A percentile compares a stretch with the other conserved stretches of the same genome.
phyloP scores from a whole-genome alignment of 306 rosid species.

The Fragaria nilgerrensis region DNA sequence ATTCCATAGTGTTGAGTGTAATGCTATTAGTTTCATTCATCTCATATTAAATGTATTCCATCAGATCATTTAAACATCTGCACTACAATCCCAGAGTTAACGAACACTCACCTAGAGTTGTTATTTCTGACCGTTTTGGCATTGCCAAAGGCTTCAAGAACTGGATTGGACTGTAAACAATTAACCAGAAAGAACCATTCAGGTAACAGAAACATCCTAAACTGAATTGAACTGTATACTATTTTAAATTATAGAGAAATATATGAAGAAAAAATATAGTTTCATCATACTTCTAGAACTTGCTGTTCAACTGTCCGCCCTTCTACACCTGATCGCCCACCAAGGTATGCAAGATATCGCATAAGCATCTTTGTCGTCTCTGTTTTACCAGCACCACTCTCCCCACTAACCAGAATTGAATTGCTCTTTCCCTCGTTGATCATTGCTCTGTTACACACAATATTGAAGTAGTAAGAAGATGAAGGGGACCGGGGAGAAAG shows the following conservation, averaged over 20 bases:
- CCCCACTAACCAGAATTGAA: slow-evolving; percentile 98
- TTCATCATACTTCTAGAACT: slow-evolving; percentile 84
- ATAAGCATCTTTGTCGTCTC: slow-evolving; percentile 99
- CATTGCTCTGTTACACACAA: slow-evolving; percentile 71
- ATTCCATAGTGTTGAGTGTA: background rate
- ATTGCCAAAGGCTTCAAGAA: slow-evolving; percentile 99
- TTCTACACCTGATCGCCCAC: slow-evolving; percentile 99
- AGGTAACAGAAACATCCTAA: slow-evolving; percentile 23
- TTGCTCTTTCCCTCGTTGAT: slow-evolving; percentile 98
- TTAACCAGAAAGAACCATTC: slow-evolving; percentile 33
- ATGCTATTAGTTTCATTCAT: background rate
- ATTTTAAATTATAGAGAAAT: slow-evolving; percentile 15
- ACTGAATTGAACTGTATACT: background rate
- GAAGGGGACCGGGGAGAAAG: background rate
- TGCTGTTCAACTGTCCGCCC: slow-evolving; percentile 99
- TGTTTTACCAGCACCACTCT: slow-evolving; percentile 99
- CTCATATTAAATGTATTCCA: background rate
- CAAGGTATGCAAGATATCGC: slow-evolving; percentile 97
- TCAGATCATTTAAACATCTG: slow-evolving; percentile 1
- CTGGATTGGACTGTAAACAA: slow-evolving; percentile 92
- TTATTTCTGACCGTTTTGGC: slow-evolving; percentile 98
- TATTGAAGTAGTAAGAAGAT: slow-evolving; percentile 13
- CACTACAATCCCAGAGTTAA: background rate
- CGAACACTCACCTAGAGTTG: slow-evolving; percentile 85
- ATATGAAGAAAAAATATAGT: slow-evolving; percentile 17